These are phyloP conservation scores for Starmerella scarabaei DNA, from an alignment of 805 yeast species.

Conservation along the genomic window DNA sequence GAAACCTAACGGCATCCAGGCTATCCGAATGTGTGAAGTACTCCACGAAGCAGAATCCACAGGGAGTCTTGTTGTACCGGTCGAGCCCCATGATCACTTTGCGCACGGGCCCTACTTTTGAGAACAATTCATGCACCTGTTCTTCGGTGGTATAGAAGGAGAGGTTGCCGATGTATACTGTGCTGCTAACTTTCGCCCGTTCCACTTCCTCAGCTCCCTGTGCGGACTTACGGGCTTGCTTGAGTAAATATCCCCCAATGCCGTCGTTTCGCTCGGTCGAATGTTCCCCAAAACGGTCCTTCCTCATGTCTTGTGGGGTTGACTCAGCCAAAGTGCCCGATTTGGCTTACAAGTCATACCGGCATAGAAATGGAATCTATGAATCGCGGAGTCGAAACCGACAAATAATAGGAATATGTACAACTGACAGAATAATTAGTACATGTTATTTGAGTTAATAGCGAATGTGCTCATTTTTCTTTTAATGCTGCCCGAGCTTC, in stretches of 20 bases:
- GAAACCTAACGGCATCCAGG: conserved; percentile 65
- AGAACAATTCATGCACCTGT: conserved; percentile 76
- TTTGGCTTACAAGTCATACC: no score
- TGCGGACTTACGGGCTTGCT: conserved; percentile 26
- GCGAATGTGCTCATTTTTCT: no score
- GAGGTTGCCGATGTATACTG: conserved; percentile 84
- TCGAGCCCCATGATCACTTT: conserved; percentile 91
- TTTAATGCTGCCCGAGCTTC: no score
- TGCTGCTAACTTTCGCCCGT: conserved; percentile 50
- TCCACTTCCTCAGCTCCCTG: conserved; percentile 43
- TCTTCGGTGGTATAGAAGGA: conserved; percentile 90
- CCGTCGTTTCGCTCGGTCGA: conserved; percentile 30
- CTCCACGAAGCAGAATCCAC: conserved; percentile 91
- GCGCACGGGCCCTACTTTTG: conserved; percentile 58
- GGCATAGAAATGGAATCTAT: background rate
- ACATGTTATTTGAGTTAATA: background rate
- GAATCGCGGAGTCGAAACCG: background rate
- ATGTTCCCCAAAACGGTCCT: conserved; percentile 20
- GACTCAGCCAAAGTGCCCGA: background rate
- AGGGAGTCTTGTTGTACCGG: conserved; percentile 79
- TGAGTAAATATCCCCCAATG: conserved; percentile 25
- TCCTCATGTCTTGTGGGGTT: background rate
- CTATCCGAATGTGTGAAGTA: conserved; percentile 59
- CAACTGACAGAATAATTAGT: background rate
- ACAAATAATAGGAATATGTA: background rate